Conservation (phyloP, 1,284 basidiomycete genomes). For the Moesziomyces parantarcticus region DNA sequence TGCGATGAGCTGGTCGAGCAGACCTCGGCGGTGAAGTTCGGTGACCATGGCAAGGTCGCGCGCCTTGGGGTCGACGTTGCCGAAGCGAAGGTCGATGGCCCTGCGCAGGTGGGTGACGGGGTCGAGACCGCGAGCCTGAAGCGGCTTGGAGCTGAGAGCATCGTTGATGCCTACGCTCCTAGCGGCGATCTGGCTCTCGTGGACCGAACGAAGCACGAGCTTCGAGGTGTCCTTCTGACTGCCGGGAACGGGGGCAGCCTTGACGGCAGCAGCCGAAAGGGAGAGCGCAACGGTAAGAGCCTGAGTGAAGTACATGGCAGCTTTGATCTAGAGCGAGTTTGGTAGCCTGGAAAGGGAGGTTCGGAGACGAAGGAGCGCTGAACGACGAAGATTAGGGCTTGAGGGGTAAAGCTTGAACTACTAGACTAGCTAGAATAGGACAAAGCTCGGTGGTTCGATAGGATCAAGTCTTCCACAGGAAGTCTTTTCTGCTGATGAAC, state of each 20-base stretch:
- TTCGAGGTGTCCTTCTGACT: constrained; percentile 11
- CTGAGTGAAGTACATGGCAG: constrained; percentile 50
- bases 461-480: constrained; percentile 35
- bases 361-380: background rate
- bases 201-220: constrained; percentile 26
- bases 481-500: constrained; percentile 11
- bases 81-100: constrained; percentile 35
- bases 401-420: constrained; percentile 8
- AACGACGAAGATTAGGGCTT: constrained; percentile 1
- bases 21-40: constrained; percentile 49
- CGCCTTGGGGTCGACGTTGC: constrained; percentile 31
- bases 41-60: constrained; percentile 41
- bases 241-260: constrained; percentile 32
- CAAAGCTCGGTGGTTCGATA: constrained; percentile 12
- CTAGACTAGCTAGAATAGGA: constrained; percentile 36
- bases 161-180: constrained; percentile 9
- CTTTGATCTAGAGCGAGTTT: background rate
- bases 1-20: constrained; percentile 52
- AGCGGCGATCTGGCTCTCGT: constrained; percentile 25
- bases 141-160: constrained; percentile 29
- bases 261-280: constrained; percentile 46
- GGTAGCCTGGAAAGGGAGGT: background rate
- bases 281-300: constrained; percentile 50
- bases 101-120: constrained; percentile 30
- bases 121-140: constrained; percentile 35